Base-by-base conservation (phyloP, 1,284 basidiomycete species). In the Golubevia pallescens region DNA sequence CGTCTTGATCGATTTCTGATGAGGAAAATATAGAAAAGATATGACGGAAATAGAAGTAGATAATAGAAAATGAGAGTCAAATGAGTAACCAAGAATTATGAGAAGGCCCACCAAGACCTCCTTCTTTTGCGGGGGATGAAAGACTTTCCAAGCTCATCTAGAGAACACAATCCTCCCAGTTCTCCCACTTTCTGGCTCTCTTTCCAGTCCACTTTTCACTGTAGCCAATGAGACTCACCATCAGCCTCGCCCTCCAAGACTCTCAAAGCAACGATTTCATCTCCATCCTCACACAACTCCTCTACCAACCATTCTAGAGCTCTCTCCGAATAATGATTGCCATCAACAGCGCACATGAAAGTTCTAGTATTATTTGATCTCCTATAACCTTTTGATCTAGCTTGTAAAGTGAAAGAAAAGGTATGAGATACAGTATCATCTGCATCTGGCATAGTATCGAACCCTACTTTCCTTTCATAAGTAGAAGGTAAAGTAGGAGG, bases 261-360 rank as follows among this genome's bases (percentile, higher is more conserved):
- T 10, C 80, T 69, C 0, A 81, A 71, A 2, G 81, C 81, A 0
- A 85, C 81, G 3, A 85, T 70, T 52, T 85, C 81, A 58, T 85
- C 82, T 32, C 81, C 81, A 52, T 85, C 82, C 56, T 82, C 81
- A 10, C 83, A 79, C 16, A 85, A 67, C 24, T 75, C 71, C 60
- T 84, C 81, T 74, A 85, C 81, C 48, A 82, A 71, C 82, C 82
- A 85, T 54, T 82, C 80, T 13, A 85, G 70, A 23, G 82, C 82
- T 2, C 74, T 69, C 80, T 34, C 77, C 67, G 48, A 10, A 61
- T 74, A 75, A 8, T 73, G 62, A 16, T 81, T 81, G 51, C 75
- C 77, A 57, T 85, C 82, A 19, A 84, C 77, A 1, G 82, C 81
- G 19, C 78, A 80, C 81, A 85, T 83, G 61, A 85, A 85, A 0